These are phyloP conservation scores for Eleusine indica DNA, from an alignment of 176 grass and related monocot genomes.

Conservation along the genomic window DNA sequence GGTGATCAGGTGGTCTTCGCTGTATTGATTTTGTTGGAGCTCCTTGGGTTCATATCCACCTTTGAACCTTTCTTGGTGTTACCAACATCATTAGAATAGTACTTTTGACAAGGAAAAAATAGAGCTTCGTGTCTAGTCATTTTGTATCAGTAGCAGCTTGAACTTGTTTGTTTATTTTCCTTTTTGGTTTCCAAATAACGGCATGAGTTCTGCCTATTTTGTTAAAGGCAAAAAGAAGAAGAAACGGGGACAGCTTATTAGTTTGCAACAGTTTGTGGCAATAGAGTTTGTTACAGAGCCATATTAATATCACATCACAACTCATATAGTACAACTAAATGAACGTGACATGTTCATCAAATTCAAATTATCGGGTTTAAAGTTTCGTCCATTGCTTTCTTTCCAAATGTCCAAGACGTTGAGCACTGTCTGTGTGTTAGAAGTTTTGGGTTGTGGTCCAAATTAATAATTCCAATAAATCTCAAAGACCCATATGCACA, in stretches of 20 bases:
- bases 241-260: neutral
- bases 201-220: neutral
- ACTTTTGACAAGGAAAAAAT: neutral
- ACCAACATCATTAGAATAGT: slow-evolving; percentile 17
- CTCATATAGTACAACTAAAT: no score
- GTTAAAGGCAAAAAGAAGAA: neutral
- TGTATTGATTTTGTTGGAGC: slow-evolving; percentile 40
- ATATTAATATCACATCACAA: no score
- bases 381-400: no score
- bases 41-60: slow-evolving; percentile 41
- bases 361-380: no score
- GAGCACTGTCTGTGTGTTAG: no score
- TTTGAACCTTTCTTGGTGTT: slow-evolving; percentile 53
- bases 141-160: neutral
- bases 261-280: no score
- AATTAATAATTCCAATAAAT: no score
- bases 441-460: no score
- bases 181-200: neutral
- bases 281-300: no score
- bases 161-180: neutral
- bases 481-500: no score
- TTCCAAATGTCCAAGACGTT: no score
- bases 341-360: no score
- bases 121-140: neutral
- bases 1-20: slow-evolving; percentile 56